Percentiles rank a stretch among this genome's conserved stretches.
Evolutionary conservation across 2,329 filamentous ascomycete genomes (phyloP).

Genomic region (Colletotrichum melonis): DNA sequence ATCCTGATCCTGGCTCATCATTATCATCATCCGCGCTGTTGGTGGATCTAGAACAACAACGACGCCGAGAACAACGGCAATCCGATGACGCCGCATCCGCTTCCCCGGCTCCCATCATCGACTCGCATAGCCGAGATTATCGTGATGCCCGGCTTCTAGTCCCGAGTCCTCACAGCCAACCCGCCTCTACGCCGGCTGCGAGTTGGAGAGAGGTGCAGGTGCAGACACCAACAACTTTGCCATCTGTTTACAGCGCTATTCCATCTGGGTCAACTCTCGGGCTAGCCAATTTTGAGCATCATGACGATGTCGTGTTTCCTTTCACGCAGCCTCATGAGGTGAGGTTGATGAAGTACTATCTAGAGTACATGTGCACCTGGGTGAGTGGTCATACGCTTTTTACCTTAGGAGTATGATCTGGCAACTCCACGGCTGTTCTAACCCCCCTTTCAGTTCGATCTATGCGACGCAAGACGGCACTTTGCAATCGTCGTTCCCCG

Average conservation of each 20-base stretch:
- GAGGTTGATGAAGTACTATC: conserved; percentile 42
- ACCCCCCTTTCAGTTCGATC: conserved; percentile 16
- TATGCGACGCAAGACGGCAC: conserved; percentile 43
- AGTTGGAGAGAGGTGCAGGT: conserved; percentile 29
- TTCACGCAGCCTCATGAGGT: conserved; percentile 39
- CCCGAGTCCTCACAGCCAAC: not conserved
- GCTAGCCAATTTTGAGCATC: conserved; percentile 29
- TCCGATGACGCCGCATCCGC: not conserved
- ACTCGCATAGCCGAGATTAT: not conserved
- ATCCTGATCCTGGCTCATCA: too few relatives aligned
- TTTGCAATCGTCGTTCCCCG: conserved; percentile 64
- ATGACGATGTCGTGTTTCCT: conserved; percentile 35
- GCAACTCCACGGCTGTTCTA: not conserved
- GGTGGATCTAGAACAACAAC: too few relatives aligned
- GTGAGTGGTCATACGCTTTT: conserved; percentile 11
- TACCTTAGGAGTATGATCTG: too few relatives aligned
- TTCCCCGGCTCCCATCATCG: not conserved
- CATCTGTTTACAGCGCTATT: conserved; percentile 9
- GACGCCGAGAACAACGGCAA: not conserved
- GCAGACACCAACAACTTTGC: not conserved
- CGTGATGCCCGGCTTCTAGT: not conserved
- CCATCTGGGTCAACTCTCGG: conserved; percentile 10
- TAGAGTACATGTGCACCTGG: conserved; percentile 44
- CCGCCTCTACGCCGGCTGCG: not conserved
- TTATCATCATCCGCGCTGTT: too few relatives aligned